Conservation (phyloP, 805 yeast species). For the Grigorovia humatica region DNA sequence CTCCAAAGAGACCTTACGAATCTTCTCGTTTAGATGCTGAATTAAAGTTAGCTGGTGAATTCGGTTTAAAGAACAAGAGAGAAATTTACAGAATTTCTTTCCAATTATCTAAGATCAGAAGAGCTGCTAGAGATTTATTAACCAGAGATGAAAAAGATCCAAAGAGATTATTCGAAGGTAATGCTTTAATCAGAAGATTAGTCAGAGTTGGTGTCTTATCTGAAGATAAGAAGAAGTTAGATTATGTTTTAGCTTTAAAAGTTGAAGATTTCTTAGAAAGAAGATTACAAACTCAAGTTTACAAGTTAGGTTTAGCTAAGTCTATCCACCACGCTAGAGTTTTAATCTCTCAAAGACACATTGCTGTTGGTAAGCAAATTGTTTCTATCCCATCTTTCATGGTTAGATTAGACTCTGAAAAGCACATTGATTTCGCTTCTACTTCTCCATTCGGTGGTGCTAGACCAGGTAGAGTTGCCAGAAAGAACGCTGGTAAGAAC, state of each 20-base stretch:
- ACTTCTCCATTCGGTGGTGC: conserved; percentile 99
- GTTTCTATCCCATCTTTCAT: conserved; percentile 98
- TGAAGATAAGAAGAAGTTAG: conserved; percentile 99
- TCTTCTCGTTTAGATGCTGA: conserved; percentile 99
- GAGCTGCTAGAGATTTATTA: conserved; percentile 99
- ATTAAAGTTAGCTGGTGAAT: conserved; percentile 98
- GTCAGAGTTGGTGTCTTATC: conserved; percentile 98
- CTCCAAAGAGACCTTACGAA: conserved; percentile 99
- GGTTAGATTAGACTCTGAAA: conserved; percentile 99
- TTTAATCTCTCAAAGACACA: conserved; percentile 97
- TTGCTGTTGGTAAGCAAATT: conserved; percentile 99
- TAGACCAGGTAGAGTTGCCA: conserved; percentile 99
- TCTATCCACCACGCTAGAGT: conserved; percentile 99
- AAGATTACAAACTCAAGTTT: conserved; percentile 99
- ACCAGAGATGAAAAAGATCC: conserved; percentile 99
- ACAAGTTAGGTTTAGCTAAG: conserved; percentile 99
- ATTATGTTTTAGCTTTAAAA: conserved; percentile 97
- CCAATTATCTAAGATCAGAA: conserved; percentile 98
- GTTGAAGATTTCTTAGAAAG: conserved; percentile 99
- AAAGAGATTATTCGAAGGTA: conserved; percentile 99
- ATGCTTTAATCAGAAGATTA: conserved; percentile 98
- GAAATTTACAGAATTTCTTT: conserved; percentile 99
- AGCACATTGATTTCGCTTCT: conserved; percentile 99
- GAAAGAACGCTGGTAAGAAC: conserved; percentile 66
- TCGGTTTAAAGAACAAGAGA: conserved; percentile 99